These are phyloP conservation scores for Cladophialophora chaetospira DNA, from an alignment of 2,329 filamentous ascomycete species.

Conservation along the genomic window DNA sequence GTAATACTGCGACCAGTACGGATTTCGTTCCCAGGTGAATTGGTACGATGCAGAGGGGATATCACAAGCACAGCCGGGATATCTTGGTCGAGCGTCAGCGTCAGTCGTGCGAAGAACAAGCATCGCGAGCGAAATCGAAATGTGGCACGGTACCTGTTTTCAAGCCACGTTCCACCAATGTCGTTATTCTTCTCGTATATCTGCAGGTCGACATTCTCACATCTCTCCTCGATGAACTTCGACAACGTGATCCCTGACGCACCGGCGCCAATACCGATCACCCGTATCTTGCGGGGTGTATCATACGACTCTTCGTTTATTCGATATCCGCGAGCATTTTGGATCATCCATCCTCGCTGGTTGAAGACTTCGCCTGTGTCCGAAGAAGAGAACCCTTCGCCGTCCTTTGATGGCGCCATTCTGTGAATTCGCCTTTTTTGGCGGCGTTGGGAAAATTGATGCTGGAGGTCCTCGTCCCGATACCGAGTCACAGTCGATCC, in stretches of 20 bases:
- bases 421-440: no score
- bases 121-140: conserved; percentile 24
- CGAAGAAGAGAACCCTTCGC: conserved; percentile 18
- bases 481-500: no score
- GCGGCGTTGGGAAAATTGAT: no score
- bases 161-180: conserved; percentile 38
- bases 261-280: conserved; percentile 45
- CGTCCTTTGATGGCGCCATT: conserved; percentile 21
- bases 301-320: conserved; percentile 23
- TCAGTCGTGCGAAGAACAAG: conserved; percentile 1
- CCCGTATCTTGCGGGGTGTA: conserved; percentile 31
- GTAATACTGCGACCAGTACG: conserved; percentile 30
- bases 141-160: conserved; percentile 32
- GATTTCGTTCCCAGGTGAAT: conserved; percentile 30
- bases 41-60: conserved; percentile 42
- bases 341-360: conserved; percentile 20
- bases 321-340: conserved; percentile 16
- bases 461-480: no score
- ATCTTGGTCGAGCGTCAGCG: conserved; percentile 19
- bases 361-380: conserved; percentile 17
- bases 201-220: conserved; percentile 29
- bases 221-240: conserved; percentile 34
- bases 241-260: conserved; percentile 44
- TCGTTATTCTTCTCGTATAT: conserved; percentile 37
- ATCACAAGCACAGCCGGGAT: conserved; percentile 49